Conservation (phyloP, 2,329 filamentous ascomycete species). For the Hymenoscyphus albidus region DNA sequence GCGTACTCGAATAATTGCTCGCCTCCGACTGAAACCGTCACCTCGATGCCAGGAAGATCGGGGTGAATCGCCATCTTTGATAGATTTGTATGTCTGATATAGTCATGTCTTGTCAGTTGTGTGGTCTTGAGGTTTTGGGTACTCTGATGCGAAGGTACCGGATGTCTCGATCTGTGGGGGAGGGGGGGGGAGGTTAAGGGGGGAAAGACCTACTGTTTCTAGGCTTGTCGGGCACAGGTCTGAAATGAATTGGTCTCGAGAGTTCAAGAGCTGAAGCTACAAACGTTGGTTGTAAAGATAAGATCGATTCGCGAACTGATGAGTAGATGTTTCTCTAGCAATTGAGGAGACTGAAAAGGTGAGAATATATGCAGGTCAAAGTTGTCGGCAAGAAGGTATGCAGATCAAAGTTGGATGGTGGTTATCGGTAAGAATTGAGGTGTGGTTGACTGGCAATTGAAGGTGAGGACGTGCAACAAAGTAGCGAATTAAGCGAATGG, state of each 20-base stretch:
- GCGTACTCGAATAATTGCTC: slow-evolving; percentile 8
- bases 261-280: not conserved
- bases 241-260: not conserved
- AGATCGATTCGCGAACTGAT: too few relatives aligned
- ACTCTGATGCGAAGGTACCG: not conserved
- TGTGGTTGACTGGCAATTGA: too few relatives aligned
- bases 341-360: too few relatives aligned
- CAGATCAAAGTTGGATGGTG: too few relatives aligned
- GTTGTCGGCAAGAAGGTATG: too few relatives aligned
- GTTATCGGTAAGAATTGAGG: too few relatives aligned
- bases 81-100: not conserved
- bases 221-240: not conserved
- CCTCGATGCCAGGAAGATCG: slow-evolving; percentile 15
- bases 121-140: not conserved
- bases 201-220: not conserved
- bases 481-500: too few relatives aligned
- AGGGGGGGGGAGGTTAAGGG: too few relatives aligned
- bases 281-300: not conserved
- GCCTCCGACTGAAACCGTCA: slow-evolving; percentile 13
- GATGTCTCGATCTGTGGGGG: not conserved
- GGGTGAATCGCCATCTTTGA: slow-evolving; percentile 18
- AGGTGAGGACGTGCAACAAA: too few relatives aligned
- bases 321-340: too few relatives aligned
- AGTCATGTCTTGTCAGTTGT: not conserved
- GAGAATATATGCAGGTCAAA: too few relatives aligned